These are phyloP conservation scores for Peronospora farinosa DNA, from an alignment of 352 stramenopile species.

Conservation along the genomic window DNA sequence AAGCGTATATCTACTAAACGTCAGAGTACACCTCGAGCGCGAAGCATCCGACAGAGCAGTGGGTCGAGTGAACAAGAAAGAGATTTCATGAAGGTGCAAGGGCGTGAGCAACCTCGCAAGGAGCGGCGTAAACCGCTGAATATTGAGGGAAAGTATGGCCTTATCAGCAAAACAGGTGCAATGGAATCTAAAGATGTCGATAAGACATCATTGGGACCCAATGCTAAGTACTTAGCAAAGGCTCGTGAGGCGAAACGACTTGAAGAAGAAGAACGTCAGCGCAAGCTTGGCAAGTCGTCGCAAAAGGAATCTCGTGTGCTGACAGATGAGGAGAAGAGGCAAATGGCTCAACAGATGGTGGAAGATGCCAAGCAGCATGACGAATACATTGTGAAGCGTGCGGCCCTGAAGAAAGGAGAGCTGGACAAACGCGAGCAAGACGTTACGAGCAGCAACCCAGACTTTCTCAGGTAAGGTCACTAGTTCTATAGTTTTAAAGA, in stretches of 20 bases:
- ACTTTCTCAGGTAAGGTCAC: slow-evolving; percentile 65
- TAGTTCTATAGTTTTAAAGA: background rate
- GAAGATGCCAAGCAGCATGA: slow-evolving; percentile 69
- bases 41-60: slow-evolving; percentile 9
- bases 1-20: slow-evolving; percentile 3
- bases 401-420: slow-evolving; percentile 44
- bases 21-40: slow-evolving; percentile 6
- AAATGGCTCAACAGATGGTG: slow-evolving; percentile 61
- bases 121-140: slow-evolving; percentile 26
- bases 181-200: slow-evolving; percentile 70
- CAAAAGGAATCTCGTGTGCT: slow-evolving; percentile 14
- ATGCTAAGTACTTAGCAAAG: slow-evolving; percentile 65
- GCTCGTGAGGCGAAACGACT: slow-evolving; percentile 59
- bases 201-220: slow-evolving; percentile 68
- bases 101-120: slow-evolving; percentile 6
- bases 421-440: slow-evolving; percentile 53
- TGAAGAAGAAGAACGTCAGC: slow-evolving; percentile 63
- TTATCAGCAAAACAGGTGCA: slow-evolving; percentile 51
- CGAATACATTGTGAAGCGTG: slow-evolving; percentile 47
- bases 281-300: slow-evolving; percentile 50
- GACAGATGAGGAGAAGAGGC: slow-evolving; percentile 59
- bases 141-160: slow-evolving; percentile 47
- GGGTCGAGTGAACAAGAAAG: slow-evolving; percentile 9
- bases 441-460: slow-evolving; percentile 41
- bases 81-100: background rate